phyloP scores from a whole-genome alignment of 345 rosid species.

The Noccaea bulbosa region DNA sequence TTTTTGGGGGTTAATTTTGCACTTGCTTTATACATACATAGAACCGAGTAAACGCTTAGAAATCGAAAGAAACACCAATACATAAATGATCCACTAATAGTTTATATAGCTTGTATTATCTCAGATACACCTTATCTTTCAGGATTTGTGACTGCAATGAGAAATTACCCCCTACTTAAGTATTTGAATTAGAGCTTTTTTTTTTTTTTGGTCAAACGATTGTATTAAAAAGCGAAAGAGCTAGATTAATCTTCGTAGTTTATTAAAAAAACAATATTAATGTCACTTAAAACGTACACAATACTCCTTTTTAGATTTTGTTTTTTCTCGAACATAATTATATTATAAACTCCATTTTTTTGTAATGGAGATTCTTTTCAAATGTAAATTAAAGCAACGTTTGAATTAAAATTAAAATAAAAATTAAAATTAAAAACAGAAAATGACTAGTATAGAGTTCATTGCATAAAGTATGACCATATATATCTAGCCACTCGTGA shows the following conservation, averaged over 20 bases:
- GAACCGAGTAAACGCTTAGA: neutral
- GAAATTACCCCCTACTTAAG: neutral
- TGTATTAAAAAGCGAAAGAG: no score
- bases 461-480: conserved; percentile 1
- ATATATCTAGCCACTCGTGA: neutral
- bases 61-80: neutral
- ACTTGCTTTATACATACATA: neutral
- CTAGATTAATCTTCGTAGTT: no score
- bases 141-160: neutral
- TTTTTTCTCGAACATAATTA: conserved; percentile 8
- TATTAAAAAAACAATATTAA: no score
- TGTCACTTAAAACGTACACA: neutral
- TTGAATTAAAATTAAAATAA: neutral
- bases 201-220: neutral
- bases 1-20: neutral
- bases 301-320: neutral
- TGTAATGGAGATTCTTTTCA: neutral
- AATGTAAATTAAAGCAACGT: neutral
- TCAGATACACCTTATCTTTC: neutral
- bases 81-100: conserved; percentile 1
- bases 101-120: neutral
- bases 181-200: neutral
- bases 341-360: neutral
- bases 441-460: neutral
- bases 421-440: neutral